These are phyloP conservation scores for Alternaria arborescens DNA, from an alignment of 2,329 filamentous ascomycete genomes.

Conservation along the genomic window DNA sequence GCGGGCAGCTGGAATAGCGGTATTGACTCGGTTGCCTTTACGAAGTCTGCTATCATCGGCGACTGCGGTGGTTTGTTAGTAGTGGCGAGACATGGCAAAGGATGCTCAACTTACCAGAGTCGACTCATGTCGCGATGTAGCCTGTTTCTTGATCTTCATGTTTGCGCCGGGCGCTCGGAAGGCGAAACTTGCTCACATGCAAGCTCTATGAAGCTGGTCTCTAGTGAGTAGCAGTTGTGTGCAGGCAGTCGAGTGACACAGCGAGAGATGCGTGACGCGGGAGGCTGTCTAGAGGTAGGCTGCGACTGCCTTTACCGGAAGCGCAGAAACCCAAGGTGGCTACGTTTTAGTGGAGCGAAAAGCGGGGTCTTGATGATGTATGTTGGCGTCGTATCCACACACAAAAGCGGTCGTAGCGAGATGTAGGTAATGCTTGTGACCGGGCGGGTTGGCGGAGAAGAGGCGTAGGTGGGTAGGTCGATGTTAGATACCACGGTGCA, in stretches of 20 bases:
- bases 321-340: constrained; percentile 10
- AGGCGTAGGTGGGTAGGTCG: constrained; percentile 24
- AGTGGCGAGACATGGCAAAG: neutral
- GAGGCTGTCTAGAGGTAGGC: constrained; percentile 13
- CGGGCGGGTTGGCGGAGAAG: constrained; percentile 26
- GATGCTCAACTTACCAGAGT: constrained; percentile 54
- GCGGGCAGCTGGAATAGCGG: constrained; percentile 79
- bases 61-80: constrained; percentile 65
- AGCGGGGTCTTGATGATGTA: constrained; percentile 12
- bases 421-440: constrained; percentile 10
- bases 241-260: neutral
- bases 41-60: constrained; percentile 84
- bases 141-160: constrained; percentile 66
- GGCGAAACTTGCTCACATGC: constrained; percentile 48
- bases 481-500: constrained; percentile 47
- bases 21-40: constrained; percentile 72
- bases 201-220: constrained; percentile 19
- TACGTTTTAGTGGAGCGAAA: constrained; percentile 13
- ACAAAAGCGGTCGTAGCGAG: constrained; percentile 2
- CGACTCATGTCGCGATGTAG: constrained; percentile 62
- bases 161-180: constrained; percentile 49
- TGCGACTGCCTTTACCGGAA: constrained; percentile 22
- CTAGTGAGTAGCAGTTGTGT: constrained; percentile 7
- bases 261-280: constrained; percentile 5
- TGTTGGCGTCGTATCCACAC: neutral